Conservation (phyloP, 1,284 basidiomycete species). For the Naganishia cerealis region DNA sequence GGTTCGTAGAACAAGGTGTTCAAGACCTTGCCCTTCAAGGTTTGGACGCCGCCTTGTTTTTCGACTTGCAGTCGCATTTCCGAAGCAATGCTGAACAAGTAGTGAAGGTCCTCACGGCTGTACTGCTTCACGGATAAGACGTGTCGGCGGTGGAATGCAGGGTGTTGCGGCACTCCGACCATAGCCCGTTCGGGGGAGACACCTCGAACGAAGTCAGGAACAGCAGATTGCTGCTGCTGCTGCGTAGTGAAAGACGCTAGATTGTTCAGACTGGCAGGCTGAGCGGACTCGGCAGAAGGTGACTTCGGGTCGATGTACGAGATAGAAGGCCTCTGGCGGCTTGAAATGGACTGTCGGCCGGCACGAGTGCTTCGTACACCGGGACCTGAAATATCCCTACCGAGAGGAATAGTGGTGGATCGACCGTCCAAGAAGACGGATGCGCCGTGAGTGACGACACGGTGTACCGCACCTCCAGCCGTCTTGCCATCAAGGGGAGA, state of each 20-base stretch:
- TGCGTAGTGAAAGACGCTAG: slow-evolving; percentile 43
- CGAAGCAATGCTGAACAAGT: slow-evolving; percentile 89
- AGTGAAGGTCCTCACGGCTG: slow-evolving; percentile 83
- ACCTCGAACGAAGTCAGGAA: slow-evolving; percentile 4
- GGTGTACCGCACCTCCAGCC: slow-evolving; percentile 77
- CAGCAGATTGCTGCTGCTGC: slow-evolving; percentile 35
- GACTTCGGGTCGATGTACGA: slow-evolving; percentile 33
- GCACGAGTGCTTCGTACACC: slow-evolving; percentile 56
- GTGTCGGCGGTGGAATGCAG: slow-evolving; percentile 79
- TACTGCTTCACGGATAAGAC: slow-evolving; percentile 95
- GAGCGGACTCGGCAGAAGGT: slow-evolving; percentile 30
- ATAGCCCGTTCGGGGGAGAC: slow-evolving; percentile 47
- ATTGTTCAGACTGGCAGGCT: slow-evolving; percentile 41
- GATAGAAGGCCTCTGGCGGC: slow-evolving; percentile 43
- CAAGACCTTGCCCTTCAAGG: slow-evolving; percentile 86
- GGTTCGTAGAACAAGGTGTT: slow-evolving; percentile 98
- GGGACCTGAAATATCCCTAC: slow-evolving; percentile 76
- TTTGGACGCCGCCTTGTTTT: slow-evolving; percentile 81
- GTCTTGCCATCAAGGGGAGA: slow-evolving; percentile 74
- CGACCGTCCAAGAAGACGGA: slow-evolving; percentile 89
- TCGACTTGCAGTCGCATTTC: slow-evolving; percentile 97
- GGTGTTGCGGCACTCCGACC: slow-evolving; percentile 60
- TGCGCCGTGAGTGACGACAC: slow-evolving; percentile 88
- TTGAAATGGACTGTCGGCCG: slow-evolving; percentile 49
- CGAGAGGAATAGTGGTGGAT: slow-evolving; percentile 63